Evolutionary conservation across 805 yeast genomes (phyloP).

Genomic region (Candida coleopterorum): DNA sequence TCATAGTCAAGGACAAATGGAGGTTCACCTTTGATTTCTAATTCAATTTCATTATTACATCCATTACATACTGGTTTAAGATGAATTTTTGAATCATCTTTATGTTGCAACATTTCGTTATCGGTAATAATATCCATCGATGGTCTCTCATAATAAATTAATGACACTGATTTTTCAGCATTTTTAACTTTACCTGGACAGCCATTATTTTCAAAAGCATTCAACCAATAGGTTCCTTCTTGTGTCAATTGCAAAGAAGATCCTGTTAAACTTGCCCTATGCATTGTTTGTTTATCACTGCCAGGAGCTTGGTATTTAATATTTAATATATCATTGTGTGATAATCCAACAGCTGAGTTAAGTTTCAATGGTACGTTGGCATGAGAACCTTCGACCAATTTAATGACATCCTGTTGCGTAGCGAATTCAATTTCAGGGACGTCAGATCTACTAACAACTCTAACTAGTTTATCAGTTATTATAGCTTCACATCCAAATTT

Average conservation of each 20-base stretch:
- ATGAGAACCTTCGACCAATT: constrained; percentile 58
- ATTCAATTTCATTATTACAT: constrained; percentile 19
- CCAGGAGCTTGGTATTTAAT: constrained; percentile 18
- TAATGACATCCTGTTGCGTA: constrained; percentile 18
- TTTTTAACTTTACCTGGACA: constrained; percentile 39
- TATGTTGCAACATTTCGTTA: constrained; percentile 18
- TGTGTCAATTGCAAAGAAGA: constrained; percentile 22
- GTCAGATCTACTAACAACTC: constrained; percentile 64
- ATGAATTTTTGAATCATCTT: constrained; percentile 18
- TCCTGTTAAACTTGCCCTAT: constrained; percentile 1
- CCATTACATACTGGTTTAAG: constrained; percentile 30
- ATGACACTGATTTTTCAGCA: constrained; percentile 15
- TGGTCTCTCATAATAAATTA: constrained; percentile 24
- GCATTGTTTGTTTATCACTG: background rate
- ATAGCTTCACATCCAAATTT: constrained; percentile 70
- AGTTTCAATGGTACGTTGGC: constrained; percentile 51
- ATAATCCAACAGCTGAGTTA: constrained; percentile 28
- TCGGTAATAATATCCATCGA: constrained; percentile 15
- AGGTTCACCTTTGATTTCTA: constrained; percentile 51
- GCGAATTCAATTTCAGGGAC: constrained; percentile 47
- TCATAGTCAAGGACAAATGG: constrained; percentile 71
- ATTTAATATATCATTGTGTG: constrained; percentile 25
- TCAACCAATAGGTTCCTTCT: constrained; percentile 41
- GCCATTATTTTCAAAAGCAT: constrained; percentile 36
- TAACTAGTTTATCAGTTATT: constrained; percentile 50